Evolutionary conservation across 2,329 filamentous ascomycete genomes (phyloP), one percentile per base, ranked within the genome.

Genomic region (Colletotrichum agaves): DNA sequence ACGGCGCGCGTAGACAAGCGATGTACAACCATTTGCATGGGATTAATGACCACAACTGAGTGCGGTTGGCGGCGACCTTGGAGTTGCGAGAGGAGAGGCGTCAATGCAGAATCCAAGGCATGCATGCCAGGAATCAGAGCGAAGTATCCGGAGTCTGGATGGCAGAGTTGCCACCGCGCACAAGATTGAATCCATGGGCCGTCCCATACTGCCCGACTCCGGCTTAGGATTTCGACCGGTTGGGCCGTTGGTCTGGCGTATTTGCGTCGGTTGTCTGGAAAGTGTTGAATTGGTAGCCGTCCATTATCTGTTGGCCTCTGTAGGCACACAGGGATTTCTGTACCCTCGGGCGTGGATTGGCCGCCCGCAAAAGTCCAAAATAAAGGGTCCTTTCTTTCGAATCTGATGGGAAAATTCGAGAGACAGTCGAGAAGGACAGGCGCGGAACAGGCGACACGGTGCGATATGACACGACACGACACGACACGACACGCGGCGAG

Each of bases 281-380:
- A 64, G n/a, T 64, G 62, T 64, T 61, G 62, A 64, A 61, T 39
- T 39, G 19, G 2, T 52, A 15, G 49, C 31, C 50, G 33, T 39
- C 33, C 50, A 15, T 27, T 61, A n/a, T 37, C 17, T 23, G 61
- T 44, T 47, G 15, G n/a, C 23, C 5, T 23, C 4, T 37, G 35
- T 37, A 10, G 35, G 35, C 8, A 37, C 11, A 11, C 35, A 15
- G 35, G 35, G 35, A 37, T 37, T 27, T 37, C 35, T 35, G 37
- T 53, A 27, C 43, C 56, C 56, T 56, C 12, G 17, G 52, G 52
- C 37, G 52, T 56, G 52, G 21, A 21, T 53, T 27, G n/a, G 50
- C 19, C 19, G 33, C 21, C 52, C 35, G 12, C 41, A 47, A 64
- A 23, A 31, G 19, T 46, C 35, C 19, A n/a, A 8, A 37, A 13